Conservation (phyloP, 2,329 filamentous ascomycete genomes). For the Fusarium sp. region DNA sequence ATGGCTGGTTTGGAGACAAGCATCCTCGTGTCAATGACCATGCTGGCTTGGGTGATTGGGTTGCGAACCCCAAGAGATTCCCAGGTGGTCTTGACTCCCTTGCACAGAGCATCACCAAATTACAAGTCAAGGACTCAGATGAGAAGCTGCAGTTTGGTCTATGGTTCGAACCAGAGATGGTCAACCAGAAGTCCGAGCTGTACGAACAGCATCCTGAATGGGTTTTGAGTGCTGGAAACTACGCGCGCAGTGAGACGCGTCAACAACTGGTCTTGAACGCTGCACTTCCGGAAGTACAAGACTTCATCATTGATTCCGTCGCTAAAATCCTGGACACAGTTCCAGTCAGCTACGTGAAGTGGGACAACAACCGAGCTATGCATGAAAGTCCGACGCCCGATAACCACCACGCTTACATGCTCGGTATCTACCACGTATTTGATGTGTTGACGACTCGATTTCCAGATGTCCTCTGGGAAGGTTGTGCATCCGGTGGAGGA, state of each 20-base stretch:
- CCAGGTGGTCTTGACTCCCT: slow-evolving; percentile 65
- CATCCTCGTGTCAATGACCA: slow-evolving; percentile 68
- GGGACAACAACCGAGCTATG: slow-evolving; percentile 75
- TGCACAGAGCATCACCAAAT: slow-evolving; percentile 61
- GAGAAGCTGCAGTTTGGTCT: slow-evolving; percentile 68
- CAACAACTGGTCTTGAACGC: slow-evolving; percentile 72
- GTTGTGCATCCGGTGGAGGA: slow-evolving; percentile 72
- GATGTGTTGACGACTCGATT: slow-evolving; percentile 68
- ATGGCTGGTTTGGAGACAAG: slow-evolving; percentile 73
- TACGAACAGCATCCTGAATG: slow-evolving; percentile 73
- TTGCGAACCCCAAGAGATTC: slow-evolving; percentile 67
- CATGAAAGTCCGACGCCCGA: slow-evolving; percentile 67
- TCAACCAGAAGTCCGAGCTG: slow-evolving; percentile 70
- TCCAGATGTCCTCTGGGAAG: slow-evolving; percentile 73
- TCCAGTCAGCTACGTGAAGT: slow-evolving; percentile 71
- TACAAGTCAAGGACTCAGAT: slow-evolving; percentile 58
- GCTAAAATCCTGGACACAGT: slow-evolving; percentile 64
- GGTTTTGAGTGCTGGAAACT: slow-evolving; percentile 67
- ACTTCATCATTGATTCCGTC: slow-evolving; percentile 68
- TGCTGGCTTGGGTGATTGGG: slow-evolving; percentile 72
- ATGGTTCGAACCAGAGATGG: slow-evolving; percentile 77
- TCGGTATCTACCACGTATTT: slow-evolving; percentile 72
- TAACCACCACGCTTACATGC: slow-evolving; percentile 68
- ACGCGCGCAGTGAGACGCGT: slow-evolving; percentile 66
- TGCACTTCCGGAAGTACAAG: slow-evolving; percentile 69